Evolutionary conservation across 495 filamentous ascomycete species (phyloP), one percentile per base, ranked within the genome.

Genomic region (Barbatosphaeria neglecta): DNA sequence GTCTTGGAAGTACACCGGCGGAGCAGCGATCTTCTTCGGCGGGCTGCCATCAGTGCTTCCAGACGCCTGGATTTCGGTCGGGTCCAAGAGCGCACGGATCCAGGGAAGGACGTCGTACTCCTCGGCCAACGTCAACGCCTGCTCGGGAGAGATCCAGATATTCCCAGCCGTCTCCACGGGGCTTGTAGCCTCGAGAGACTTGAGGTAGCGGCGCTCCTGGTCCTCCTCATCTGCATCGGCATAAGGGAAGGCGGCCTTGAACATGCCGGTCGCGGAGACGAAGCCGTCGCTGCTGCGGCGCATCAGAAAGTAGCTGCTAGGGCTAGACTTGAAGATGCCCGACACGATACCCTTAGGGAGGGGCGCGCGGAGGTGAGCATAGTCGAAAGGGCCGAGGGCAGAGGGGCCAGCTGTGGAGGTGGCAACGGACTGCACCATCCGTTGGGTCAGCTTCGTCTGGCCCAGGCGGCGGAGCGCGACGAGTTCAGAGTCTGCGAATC

Each of bases 231-330:
- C 77, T 24, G 76, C 66, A 48, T 83, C 82, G 13, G 92, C 88
- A 74, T 89, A 97, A 3, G 92, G 92, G 62, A 96, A 98, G 6
- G 90, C 87, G 46, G 93, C 93, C 68, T 97, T 98, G 75, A 97
- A 98, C 93, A 98, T 97, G 60, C 93, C 92, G 44, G 92, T 97
- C 6, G 92, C 89, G 55, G 88, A 95, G 33, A 98, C 80, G 59
- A 74, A 96, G 33, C 93, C 93, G 68, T 98, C 92, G 60, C 81
- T 82, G 69, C 88, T 95, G 48, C 92, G 86, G 61, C 93, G 81
- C 92, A 98, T 98, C 51, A 98, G 68, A 60, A 96, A 98, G 65
- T 98, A 98, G 17, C 86, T 88, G 57, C 87, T 85, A 4, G 90
- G 90, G 33, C 77, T 73, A 11, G 83, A 80, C 43, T 82, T 83